phyloP scores from a whole-genome alignment of 2,329 filamentous ascomycete genomes.

The Rutstroemia sp. region DNA sequence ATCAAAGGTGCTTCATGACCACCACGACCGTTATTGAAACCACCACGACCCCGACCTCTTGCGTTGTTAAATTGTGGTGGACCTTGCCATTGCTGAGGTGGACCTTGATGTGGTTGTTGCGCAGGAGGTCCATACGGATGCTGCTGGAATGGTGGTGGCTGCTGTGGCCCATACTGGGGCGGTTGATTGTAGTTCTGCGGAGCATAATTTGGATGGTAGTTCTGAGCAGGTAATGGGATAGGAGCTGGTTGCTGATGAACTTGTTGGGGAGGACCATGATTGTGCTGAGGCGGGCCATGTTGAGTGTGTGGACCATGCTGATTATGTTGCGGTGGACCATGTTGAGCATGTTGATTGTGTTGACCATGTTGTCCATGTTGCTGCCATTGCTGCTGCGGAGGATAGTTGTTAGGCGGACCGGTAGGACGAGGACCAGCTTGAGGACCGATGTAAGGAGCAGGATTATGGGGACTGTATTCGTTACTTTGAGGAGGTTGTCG shows the following conservation, averaged over 20 bases:
- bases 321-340: slow-evolving; percentile 13
- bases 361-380: slow-evolving; percentile 15
- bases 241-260: slow-evolving; percentile 21
- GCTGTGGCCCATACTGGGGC: slow-evolving; percentile 29
- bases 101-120: slow-evolving; percentile 29
- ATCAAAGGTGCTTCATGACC: slow-evolving; percentile 37
- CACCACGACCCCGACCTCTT: slow-evolving; percentile 29
- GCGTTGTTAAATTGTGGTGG: slow-evolving; percentile 31
- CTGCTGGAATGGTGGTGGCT: slow-evolving; percentile 25
- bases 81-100: slow-evolving; percentile 35
- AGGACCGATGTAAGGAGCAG: slow-evolving; percentile 29
- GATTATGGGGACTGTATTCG: slow-evolving; percentile 24
- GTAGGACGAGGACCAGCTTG: slow-evolving; percentile 23
- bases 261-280: slow-evolving; percentile 27
- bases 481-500: slow-evolving; percentile 22
- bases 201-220: slow-evolving; percentile 53
- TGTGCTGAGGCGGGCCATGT: slow-evolving; percentile 16
- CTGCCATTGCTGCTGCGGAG: slow-evolving; percentile 26
- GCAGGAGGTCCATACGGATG: slow-evolving; percentile 30
- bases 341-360: slow-evolving; percentile 9
- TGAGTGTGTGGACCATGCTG: slow-evolving; percentile 14
- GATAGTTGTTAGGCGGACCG: slow-evolving; percentile 17
- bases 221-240: slow-evolving; percentile 42
- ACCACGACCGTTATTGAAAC: slow-evolving; percentile 36
- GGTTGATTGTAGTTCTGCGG: slow-evolving; percentile 43